These are phyloP conservation scores for Naganishia vaughanmartiniae DNA, from an alignment of 768 basidiomycete genomes.

Conservation along the genomic window DNA sequence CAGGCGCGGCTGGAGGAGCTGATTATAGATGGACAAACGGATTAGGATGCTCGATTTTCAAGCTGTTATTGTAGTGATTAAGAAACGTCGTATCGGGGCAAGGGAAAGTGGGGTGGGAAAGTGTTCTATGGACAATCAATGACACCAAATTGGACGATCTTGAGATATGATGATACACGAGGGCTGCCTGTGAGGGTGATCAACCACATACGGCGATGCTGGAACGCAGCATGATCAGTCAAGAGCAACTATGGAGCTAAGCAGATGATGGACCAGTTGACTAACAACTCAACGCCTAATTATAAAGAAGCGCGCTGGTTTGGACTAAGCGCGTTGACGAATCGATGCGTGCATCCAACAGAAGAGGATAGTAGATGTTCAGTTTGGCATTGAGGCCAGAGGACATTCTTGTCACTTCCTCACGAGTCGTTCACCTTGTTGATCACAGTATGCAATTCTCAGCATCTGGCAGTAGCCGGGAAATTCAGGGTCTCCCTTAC, in stretches of 20 bases:
- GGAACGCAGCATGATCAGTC: no score
- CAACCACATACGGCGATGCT: no score
- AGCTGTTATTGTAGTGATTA: neutral
- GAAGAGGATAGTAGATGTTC: constrained; percentile 12
- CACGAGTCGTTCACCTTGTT: neutral
- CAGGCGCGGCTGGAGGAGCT: constrained; percentile 18
- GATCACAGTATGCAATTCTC: constrained; percentile 6
- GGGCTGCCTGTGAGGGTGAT: no score
- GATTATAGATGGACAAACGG: neutral
- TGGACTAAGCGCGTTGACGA: constrained; percentile 22
- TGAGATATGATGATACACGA: neutral
- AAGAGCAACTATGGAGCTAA: no score
- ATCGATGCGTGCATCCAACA: constrained; percentile 1
- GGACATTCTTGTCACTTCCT: neutral
- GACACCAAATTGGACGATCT: neutral
- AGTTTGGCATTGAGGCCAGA: neutral
- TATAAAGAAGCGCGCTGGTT: constrained; percentile 8
- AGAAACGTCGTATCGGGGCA: neutral
- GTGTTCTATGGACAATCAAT: neutral
- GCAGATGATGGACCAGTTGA: no score
- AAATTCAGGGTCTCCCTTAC: neutral
- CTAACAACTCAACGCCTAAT: neutral
- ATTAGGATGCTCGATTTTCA: neutral
- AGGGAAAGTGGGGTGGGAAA: neutral
- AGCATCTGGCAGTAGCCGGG: neutral